Evolutionary conservation across 805 yeast species (phyloP).

Genomic region (Ogataea angusta): DNA sequence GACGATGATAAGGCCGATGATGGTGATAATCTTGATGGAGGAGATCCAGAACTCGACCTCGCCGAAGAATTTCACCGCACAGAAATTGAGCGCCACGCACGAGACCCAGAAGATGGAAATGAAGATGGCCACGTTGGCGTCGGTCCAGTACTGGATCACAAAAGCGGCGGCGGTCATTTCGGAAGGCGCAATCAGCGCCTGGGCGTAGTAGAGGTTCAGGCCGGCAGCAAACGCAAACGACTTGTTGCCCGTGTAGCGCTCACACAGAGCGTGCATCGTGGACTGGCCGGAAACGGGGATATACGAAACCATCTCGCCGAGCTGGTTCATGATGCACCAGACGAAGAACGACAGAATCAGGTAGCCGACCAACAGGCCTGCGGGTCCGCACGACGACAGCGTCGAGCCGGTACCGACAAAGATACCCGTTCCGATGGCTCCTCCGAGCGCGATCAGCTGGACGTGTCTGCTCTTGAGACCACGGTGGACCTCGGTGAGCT

Average conservation of each 20-base stretch:
- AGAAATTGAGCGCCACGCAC: conserved; percentile 44
- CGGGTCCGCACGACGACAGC: conserved; percentile 33
- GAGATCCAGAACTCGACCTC: conserved; percentile 69
- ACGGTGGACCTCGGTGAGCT: conserved; percentile 31
- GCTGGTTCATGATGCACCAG: conserved; percentile 59
- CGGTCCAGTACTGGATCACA: conserved; percentile 60
- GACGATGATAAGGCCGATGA: conserved; percentile 57
- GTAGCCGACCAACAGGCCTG: conserved; percentile 57
- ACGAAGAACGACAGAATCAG: conserved; percentile 60
- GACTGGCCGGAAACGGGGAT: conserved; percentile 63
- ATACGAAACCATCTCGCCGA: conserved; percentile 68
- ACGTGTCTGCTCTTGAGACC: conserved; percentile 45
- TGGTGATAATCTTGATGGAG: conserved; percentile 58
- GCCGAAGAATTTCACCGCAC: conserved; percentile 48
- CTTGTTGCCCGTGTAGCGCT: conserved; percentile 39
- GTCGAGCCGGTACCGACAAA: conserved; percentile 46
- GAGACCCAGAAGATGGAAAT: conserved; percentile 50
- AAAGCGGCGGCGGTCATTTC: conserved; percentile 66
- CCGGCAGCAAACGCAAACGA: conserved; percentile 62
- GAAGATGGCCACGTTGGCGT: conserved; percentile 58
- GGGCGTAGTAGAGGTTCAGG: conserved; percentile 43
- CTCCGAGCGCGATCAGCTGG: conserved; percentile 69
- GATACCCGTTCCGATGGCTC: conserved; percentile 63
- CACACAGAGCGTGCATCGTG: conserved; percentile 48
- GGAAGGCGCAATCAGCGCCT: conserved; percentile 52